A percentile compares a stretch with the other conserved stretches of the same genome.
Conservation (phyloP, 192 early-diverging fungal species). For the Coemansia sp. region DNA sequence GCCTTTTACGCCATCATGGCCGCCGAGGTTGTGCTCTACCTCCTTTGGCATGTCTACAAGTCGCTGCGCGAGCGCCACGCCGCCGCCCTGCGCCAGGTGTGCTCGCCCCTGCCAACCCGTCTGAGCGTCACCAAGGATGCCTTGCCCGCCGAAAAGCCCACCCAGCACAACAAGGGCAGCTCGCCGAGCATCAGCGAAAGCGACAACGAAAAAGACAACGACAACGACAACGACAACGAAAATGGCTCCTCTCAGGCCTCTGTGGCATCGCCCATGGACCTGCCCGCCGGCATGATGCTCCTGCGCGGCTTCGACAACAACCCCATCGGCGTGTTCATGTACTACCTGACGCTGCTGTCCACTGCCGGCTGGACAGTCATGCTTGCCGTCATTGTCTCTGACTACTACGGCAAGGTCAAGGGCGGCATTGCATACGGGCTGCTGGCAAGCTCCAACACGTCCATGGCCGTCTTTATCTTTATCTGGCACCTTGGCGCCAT, state of each 20-base stretch:
- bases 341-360: constrained; percentile 49
- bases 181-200: neutral
- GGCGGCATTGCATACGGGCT: constrained; percentile 51
- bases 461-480: constrained; percentile 62
- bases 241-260: too few relatives aligned
- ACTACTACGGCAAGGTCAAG: constrained; percentile 70
- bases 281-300: constrained; percentile 40
- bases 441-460: constrained; percentile 60
- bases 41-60: constrained; percentile 58
- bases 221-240: neutral
- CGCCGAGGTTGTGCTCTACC: constrained; percentile 44
- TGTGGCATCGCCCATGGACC: neutral
- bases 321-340: constrained; percentile 52
- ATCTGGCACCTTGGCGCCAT: constrained; percentile 70
- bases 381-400: constrained; percentile 63
- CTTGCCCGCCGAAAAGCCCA: too few relatives aligned
- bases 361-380: constrained; percentile 65
- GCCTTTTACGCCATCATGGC: constrained; percentile 52
- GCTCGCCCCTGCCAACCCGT: constrained; percentile 13
- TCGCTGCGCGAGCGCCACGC: constrained; percentile 17
- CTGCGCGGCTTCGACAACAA: constrained; percentile 65
- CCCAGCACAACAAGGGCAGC: constrained; percentile 16
- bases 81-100: constrained; percentile 14
- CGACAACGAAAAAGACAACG: constrained; percentile 1
- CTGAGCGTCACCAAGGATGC: neutral